phyloP scores from a whole-genome alignment of 495 filamentous ascomycete species.

The Hamigera avellanea region DNA sequence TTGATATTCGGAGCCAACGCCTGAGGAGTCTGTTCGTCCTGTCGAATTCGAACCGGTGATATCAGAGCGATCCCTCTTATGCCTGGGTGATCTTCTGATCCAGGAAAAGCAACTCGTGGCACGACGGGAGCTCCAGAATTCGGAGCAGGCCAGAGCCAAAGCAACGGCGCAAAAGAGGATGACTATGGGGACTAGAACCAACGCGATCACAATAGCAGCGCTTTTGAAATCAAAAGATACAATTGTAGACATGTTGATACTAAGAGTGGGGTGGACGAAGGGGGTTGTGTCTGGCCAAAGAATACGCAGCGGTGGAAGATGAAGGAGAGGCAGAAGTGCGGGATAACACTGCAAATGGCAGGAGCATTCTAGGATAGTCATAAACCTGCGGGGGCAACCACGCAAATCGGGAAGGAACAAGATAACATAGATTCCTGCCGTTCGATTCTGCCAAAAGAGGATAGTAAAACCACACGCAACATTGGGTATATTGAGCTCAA shows the following conservation, averaged over 20 bases:
- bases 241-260: slow-evolving; percentile 18
- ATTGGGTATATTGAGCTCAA: slow-evolving; percentile 14
- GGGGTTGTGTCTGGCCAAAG: slow-evolving; percentile 1
- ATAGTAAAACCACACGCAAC: no score
- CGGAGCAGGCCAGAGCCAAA: slow-evolving; percentile 33
- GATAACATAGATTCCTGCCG: no score
- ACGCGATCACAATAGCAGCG: slow-evolving; percentile 31
- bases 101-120: slow-evolving; percentile 2
- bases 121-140: slow-evolving; percentile 20
- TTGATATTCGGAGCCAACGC: slow-evolving; percentile 8
- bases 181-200: slow-evolving; percentile 45
- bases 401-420: neutral
- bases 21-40: slow-evolving; percentile 11
- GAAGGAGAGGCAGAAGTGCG: no score
- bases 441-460: no score
- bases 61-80: slow-evolving; percentile 11
- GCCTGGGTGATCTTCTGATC: slow-evolving; percentile 3
- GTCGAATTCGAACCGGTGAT: slow-evolving; percentile 6
- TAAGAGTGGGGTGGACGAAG: neutral
- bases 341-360: no score
- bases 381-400: neutral
- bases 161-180: slow-evolving; percentile 32
- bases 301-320: no score
- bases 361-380: no score
- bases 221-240: slow-evolving; percentile 23